These are phyloP conservation scores for Paramecium octaurelia DNA, from an alignment of 73 alveolate genomes.

Conservation along the genomic window DNA sequence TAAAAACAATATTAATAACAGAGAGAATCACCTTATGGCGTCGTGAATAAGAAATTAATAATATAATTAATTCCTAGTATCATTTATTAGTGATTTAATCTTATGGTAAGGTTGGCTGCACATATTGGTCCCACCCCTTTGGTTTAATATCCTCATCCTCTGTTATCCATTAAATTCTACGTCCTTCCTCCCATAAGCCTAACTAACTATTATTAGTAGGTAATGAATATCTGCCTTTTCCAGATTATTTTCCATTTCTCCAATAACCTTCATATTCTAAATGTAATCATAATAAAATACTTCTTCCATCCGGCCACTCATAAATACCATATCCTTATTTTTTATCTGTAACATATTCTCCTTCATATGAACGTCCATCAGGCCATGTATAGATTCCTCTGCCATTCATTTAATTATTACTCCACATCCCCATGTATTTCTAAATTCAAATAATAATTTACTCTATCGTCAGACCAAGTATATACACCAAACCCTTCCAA, in stretches of 20 bases:
- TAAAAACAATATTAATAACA: no score
- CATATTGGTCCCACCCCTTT: neutral
- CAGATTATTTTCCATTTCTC: slow-evolving; percentile 59
- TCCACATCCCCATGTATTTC: slow-evolving; percentile 77
- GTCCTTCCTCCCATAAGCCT: slow-evolving; percentile 34
- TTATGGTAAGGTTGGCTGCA: neutral
- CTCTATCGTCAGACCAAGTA: slow-evolving; percentile 62
- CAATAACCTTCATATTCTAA: slow-evolving; percentile 67
- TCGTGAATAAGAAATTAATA: neutral
- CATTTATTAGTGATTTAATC: neutral
- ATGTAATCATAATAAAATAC: neutral
- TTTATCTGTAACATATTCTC: slow-evolving; percentile 75
- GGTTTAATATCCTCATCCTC: neutral
- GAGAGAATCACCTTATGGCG: neutral
- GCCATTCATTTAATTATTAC: slow-evolving; percentile 78
- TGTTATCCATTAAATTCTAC: neutral
- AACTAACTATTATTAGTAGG: neutral
- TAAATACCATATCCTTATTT: slow-evolving; percentile 75
- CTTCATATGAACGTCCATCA: slow-evolving; percentile 79
- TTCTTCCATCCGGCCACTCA: slow-evolving; percentile 64
- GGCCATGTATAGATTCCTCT: slow-evolving; percentile 79
- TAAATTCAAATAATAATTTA: neutral
- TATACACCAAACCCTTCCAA: slow-evolving; percentile 68
- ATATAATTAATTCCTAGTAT: neutral
- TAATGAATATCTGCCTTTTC: slow-evolving; percentile 29